A percentile compares a stretch with the other conserved stretches of the same genome.
phyloP scores from a whole-genome alignment of 352 stramenopile species.

The Detonula confervacea region DNA sequence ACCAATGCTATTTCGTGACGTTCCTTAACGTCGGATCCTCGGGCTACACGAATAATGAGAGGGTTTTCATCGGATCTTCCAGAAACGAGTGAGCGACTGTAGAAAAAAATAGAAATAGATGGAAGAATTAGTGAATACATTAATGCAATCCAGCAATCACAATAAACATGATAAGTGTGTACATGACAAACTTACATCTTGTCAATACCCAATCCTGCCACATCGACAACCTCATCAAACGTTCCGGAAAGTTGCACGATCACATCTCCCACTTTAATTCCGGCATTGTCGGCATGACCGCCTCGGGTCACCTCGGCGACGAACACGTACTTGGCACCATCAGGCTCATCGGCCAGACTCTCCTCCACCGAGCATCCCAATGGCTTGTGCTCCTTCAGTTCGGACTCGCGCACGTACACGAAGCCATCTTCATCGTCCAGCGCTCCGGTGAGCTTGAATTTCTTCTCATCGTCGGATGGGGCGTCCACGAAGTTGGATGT shows the following conservation, averaged over 20 bases:
- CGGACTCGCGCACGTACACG: constrained; percentile 55
- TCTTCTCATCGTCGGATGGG: neutral
- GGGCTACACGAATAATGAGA: constrained; percentile 61
- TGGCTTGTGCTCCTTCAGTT: constrained; percentile 64
- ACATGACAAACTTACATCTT: constrained; percentile 62
- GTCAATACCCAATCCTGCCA: constrained; percentile 62
- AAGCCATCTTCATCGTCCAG: too few relatives aligned
- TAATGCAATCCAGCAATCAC: too few relatives aligned
- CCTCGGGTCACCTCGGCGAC: constrained; percentile 64
- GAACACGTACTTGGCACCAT: constrained; percentile 70
- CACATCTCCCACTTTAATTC: constrained; percentile 77
- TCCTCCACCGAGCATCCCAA: constrained; percentile 80
- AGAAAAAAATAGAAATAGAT: constrained; percentile 12
- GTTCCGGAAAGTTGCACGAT: constrained; percentile 70
- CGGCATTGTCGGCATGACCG: constrained; percentile 66
- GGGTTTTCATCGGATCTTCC: constrained; percentile 56
- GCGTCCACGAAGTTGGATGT: constrained; percentile 23
- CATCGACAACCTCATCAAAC: constrained; percentile 68
- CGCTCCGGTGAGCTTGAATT: constrained; percentile 30
- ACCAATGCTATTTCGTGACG: constrained; percentile 73
- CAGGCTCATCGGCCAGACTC: constrained; percentile 56
- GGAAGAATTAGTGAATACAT: constrained; percentile 1
- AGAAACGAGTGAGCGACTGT: constrained; percentile 60
- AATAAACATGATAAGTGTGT: neutral
- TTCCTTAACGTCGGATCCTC: constrained; percentile 69